phyloP scores from a whole-genome alignment of 352 stramenopile genomes.

The Blastocystis hominis region DNA sequence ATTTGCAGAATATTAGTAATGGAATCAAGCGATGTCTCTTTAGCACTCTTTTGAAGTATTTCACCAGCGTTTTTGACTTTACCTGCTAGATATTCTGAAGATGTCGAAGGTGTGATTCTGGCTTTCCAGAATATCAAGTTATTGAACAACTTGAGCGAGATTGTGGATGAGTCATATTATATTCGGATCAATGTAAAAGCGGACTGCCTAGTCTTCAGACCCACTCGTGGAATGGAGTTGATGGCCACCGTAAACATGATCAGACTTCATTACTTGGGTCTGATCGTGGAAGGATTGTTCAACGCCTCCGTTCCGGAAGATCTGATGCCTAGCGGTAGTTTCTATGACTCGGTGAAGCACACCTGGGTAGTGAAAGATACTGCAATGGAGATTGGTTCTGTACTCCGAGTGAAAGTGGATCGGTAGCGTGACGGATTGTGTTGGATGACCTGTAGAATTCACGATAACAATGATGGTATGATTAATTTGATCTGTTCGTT shows the following conservation, averaged over 20 bases:
- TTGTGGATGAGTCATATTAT: constrained; percentile 55
- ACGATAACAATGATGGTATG: constrained; percentile 44
- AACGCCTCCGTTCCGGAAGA: constrained; percentile 56
- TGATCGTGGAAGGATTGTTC: constrained; percentile 50
- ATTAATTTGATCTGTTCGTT: constrained; percentile 51
- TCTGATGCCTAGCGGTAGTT: constrained; percentile 7
- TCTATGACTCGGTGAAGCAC: not conserved
- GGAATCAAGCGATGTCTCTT: constrained; percentile 55
- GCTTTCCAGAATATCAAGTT: constrained; percentile 56
- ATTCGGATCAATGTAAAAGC: constrained; percentile 56
- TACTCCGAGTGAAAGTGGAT: constrained; percentile 36
- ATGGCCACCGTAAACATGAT: constrained; percentile 53
- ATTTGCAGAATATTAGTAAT: constrained; percentile 55
- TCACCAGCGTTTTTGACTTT: not conserved
- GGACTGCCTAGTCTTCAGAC: constrained; percentile 53
- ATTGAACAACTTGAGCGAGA: constrained; percentile 30
- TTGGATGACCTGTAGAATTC: constrained; percentile 1
- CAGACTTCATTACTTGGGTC: constrained; percentile 22
- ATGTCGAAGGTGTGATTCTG: constrained; percentile 34
- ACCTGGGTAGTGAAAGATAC: not conserved
- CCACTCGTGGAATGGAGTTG: constrained; percentile 42
- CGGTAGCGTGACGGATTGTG: not conserved
- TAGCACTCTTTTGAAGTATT: constrained; percentile 27
- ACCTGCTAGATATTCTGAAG: constrained; percentile 36
- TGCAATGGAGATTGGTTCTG: constrained; percentile 11